A percentile compares a stretch with the other conserved stretches of the same genome.
Evolutionary conservation across 139 green algal species (phyloP).

Genomic region (Chlorella sp.): DNA sequence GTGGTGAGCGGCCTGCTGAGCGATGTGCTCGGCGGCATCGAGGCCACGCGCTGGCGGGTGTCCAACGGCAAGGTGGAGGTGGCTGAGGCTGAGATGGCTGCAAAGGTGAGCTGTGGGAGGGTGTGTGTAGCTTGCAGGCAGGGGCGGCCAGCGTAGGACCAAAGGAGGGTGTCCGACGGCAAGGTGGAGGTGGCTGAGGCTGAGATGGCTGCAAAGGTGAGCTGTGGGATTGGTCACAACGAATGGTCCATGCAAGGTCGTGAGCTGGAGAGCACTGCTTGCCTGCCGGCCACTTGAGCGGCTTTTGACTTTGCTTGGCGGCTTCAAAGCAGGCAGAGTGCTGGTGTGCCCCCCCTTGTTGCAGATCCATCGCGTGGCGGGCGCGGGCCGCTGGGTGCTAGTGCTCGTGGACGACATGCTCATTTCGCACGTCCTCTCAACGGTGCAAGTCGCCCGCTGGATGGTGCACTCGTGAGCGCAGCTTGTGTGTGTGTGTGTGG

Average conservation of each 20-base stretch:
- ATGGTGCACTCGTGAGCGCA: background rate
- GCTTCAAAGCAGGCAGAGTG: too few relatives aligned
- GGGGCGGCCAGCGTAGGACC: background rate
- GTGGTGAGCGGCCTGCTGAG: background rate
- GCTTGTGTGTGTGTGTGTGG: too few relatives aligned
- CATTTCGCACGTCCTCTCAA: background rate
- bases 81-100: background rate
- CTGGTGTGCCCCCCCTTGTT: background rate
- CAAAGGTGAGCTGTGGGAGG: background rate
- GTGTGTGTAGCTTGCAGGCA: background rate
- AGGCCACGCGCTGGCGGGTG: background rate
- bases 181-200: background rate
- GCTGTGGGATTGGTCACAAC: too few relatives aligned
- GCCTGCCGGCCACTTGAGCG: too few relatives aligned
- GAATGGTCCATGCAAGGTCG: too few relatives aligned
- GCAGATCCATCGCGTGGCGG: background rate
- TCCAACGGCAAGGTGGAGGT: background rate
- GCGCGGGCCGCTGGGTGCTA: background rate
- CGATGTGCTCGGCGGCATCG: background rate
- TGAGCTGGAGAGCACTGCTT: too few relatives aligned
- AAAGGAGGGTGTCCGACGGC: background rate
- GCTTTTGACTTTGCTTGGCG: too few relatives aligned
- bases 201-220: background rate
- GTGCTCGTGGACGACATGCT: background rate
- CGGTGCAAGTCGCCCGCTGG: background rate